These are phyloP conservation scores for Coniferiporia weirii DNA, from an alignment of 1,284 basidiomycete species.

Conservation along the genomic window DNA sequence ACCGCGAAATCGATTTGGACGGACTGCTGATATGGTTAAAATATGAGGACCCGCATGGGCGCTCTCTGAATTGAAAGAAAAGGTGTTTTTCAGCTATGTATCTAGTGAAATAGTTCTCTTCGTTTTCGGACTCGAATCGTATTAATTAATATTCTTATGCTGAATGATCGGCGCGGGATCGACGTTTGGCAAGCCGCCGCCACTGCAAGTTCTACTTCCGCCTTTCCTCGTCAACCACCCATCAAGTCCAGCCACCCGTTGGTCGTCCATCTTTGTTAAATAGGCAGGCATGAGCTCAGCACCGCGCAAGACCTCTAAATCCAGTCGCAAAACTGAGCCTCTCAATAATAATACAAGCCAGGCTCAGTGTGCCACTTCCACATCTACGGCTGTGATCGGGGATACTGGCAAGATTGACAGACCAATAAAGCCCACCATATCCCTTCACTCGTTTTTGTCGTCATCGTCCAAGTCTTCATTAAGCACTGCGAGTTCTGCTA, in stretches of 20 bases:
- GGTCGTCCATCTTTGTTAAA: not conserved
- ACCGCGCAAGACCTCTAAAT: no score
- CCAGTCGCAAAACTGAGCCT: no score
- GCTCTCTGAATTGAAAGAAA: no score
- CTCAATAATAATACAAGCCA: no score
- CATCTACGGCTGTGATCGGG: not conserved
- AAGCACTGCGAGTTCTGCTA: not conserved
- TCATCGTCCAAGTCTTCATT: conserved; percentile 1
- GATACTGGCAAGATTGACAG: not conserved
- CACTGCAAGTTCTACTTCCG: not conserved
- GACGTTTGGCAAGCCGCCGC: not conserved
- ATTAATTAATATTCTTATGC: no score
- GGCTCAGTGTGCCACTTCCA: not conserved
- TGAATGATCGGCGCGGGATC: not conserved
- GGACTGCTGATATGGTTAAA: not conserved
- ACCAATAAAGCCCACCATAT: not conserved
- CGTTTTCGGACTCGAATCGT: no score
- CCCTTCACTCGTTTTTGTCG: not conserved
- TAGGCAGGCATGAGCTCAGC: no score
- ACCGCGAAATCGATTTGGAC: conserved; percentile 25
- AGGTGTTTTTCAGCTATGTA: no score
- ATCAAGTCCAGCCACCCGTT: no score
- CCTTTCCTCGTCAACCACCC: not conserved
- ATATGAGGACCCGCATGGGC: no score
- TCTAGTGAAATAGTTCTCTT: no score